Conservation (phyloP, 106 monocot genomes). For the Allium cepa region DNA sequence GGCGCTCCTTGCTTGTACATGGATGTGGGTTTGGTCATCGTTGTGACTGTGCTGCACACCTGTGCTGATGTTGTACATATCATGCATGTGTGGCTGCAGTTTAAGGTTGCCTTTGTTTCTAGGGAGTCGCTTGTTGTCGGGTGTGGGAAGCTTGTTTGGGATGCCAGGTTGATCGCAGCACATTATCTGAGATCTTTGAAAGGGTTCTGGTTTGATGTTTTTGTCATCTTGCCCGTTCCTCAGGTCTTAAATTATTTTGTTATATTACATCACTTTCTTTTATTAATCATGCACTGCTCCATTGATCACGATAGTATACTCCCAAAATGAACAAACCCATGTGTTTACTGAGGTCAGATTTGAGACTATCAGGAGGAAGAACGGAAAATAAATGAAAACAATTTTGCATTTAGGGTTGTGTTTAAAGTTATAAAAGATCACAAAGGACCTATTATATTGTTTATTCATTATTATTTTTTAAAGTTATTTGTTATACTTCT, state of each 20-base stretch:
- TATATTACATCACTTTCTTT: neutral
- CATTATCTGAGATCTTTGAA: conserved; percentile 57
- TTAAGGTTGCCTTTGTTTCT: conserved; percentile 79
- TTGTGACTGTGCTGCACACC: conserved; percentile 53
- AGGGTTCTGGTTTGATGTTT: conserved; percentile 78
- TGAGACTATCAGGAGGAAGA: no score
- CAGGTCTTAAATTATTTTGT: conserved; percentile 36
- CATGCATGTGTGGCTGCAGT: conserved; percentile 68
- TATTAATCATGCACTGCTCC: no score
- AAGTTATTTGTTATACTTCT: no score
- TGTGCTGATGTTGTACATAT: conserved; percentile 49
- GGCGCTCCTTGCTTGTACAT: conserved; percentile 48
- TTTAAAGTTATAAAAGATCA: no score
- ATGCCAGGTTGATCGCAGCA: conserved; percentile 47
- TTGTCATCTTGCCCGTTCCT: conserved; percentile 74
- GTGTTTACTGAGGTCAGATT: no score
- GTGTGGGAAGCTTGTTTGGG: conserved; percentile 94
- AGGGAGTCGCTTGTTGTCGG: conserved; percentile 87
- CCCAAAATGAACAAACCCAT: no score
- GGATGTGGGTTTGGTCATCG: conserved; percentile 44
- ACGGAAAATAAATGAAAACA: no score
- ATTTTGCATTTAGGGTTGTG: no score
- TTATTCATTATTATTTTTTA: no score
- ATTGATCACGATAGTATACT: no score
- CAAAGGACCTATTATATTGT: no score